Evolutionary conservation across 2,329 filamentous ascomycete genomes (phyloP).

Genomic region (Mariannaea elegans): DNA sequence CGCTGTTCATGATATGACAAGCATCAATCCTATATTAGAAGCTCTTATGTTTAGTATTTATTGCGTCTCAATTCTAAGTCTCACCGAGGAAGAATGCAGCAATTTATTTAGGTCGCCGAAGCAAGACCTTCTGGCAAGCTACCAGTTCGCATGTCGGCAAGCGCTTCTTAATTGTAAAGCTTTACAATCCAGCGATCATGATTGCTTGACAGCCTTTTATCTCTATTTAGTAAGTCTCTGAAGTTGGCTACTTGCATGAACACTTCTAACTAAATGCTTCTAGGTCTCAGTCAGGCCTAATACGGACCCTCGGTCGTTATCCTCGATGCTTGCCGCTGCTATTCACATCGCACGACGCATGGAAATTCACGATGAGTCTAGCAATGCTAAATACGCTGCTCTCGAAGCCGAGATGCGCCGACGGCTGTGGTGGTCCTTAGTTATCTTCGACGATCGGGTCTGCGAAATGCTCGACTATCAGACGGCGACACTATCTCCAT

Average conservation of each 20-base stretch:
- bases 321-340: constrained; percentile 60
- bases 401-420: constrained; percentile 69
- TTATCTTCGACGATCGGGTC: constrained; percentile 65
- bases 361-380: constrained; percentile 61
- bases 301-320: constrained; percentile 60
- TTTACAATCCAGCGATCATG: constrained; percentile 58
- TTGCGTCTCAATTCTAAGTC: constrained; percentile 50
- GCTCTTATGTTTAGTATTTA: constrained; percentile 67
- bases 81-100: constrained; percentile 54
- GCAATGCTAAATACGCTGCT: constrained; percentile 29
- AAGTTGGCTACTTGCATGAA: too few relatives aligned
- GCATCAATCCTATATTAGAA: constrained; percentile 53
- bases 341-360: constrained; percentile 66
- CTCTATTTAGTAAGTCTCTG: constrained; percentile 60
- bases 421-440: constrained; percentile 69
- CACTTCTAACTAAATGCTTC: neutral
- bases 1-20: constrained; percentile 52
- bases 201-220: constrained; percentile 64
- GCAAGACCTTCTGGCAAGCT: constrained; percentile 51
- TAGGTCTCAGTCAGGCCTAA: constrained; percentile 57
- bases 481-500: constrained; percentile 40
- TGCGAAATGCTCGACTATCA: constrained; percentile 57
- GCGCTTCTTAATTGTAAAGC: constrained; percentile 62
- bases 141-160: constrained; percentile 59
- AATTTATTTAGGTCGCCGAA: constrained; percentile 52